Evolutionary conservation across 148 eudicot species (phyloP), one percentile per base, ranked within the genome.

Genomic region (Chenopodium quinoa): DNA sequence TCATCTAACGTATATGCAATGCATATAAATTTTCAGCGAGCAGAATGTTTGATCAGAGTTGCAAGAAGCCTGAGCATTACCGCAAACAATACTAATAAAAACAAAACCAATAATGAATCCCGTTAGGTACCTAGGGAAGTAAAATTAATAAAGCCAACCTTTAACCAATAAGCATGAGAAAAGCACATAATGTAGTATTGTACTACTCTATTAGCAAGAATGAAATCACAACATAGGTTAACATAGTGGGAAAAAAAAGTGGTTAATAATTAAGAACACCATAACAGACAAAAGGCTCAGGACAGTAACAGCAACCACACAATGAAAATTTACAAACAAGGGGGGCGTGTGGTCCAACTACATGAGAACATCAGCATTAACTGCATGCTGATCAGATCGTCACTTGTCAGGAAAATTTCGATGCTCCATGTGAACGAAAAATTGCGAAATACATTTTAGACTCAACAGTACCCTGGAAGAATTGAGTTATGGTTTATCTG

Each of bases 401-500:
- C 56, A 10, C 17, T 52, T 11, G 56, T 52, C 56, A 52, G 16
- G 56, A 52, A 52, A 52, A 14, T 52, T 14, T 14, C 12, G 17
- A 65, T 74, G 27, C 68, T 10, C 34, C 37, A 75, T 1, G 65
- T 47, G 34, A 75, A n/a, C 2, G 11, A 60, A 75, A 27, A 62
- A 48, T 50, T 9, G 54, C 0, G 54, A 11, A 68, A 68, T 2
- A 50, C 20, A 44, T 71, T 27, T 62, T 40, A 23, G 48, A 62
- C 40, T 37, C 58, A 60, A 56, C 23, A 66, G 27, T 86, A 92
- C 97, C 95, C 92, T 95, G 48, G 92, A 76, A 27, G 97, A 92
- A 88, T 95, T 95, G 17, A 95, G 89, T 46, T 84, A 86, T 10
- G 88, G 85, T 37, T 84, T 76, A 81, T 91, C 88, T n/a, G 97